These are phyloP conservation scores for Arxiozyma telluris DNA, from an alignment of 1,139 yeast species.

Conservation along the genomic window DNA sequence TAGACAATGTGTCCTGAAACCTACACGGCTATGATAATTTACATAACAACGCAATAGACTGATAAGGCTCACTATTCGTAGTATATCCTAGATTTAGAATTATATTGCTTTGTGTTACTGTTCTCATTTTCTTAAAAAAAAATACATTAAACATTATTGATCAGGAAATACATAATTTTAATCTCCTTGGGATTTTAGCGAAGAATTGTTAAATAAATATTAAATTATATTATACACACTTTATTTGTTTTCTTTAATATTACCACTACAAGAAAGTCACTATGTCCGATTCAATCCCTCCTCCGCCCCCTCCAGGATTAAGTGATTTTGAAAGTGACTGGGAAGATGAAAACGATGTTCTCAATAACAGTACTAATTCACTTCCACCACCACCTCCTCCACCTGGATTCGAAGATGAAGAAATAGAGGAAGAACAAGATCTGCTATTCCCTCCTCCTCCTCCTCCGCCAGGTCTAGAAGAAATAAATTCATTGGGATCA, in stretches of 20 bases:
- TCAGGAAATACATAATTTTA: no score
- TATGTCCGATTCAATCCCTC: slow-evolving; percentile 4
- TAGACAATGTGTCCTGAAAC: background rate
- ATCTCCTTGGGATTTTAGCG: background rate
- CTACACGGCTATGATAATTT: background rate
- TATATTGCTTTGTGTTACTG: no score
- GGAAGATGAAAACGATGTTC: slow-evolving; percentile 1
- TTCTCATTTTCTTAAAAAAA: background rate
- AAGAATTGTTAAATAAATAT: no score
- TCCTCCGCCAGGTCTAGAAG: background rate
- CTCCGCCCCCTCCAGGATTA: slow-evolving; percentile 10
- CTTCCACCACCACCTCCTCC: slow-evolving; percentile 5
- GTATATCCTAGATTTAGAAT: background rate
- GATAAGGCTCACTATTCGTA: no score
- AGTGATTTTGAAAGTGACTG: slow-evolving; percentile 2
- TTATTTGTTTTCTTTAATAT: no score
- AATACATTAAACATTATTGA: no score
- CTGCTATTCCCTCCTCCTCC: background rate
- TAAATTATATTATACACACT: no score
- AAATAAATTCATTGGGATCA: background rate
- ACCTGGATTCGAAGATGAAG: slow-evolving; percentile 9
- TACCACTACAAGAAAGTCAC: background rate
- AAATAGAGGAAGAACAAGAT: background rate
- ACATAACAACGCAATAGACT: background rate
- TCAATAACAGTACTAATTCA: background rate